Percentiles rank a stretch among this genome's conserved stretches.
phyloP scores from a whole-genome alignment of 139 green algal species.

The Chlorella sp. region DNA sequence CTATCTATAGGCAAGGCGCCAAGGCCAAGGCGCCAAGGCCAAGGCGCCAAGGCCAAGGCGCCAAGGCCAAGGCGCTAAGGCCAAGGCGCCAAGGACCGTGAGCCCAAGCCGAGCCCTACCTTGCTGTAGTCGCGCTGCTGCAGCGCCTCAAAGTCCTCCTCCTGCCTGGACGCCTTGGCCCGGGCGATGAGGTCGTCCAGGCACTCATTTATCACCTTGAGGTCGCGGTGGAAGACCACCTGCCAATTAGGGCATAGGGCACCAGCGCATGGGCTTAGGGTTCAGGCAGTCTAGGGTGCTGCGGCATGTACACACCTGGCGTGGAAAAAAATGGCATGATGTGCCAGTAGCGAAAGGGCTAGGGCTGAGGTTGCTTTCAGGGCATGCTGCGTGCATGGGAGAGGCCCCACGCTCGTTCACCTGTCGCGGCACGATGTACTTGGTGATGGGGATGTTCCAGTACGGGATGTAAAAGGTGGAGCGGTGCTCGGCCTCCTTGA shows the following conservation, averaged over 20 bases:
- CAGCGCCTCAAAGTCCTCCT: constrained; percentile 75
- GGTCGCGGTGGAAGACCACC: constrained; percentile 69
- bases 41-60: too few species aligned
- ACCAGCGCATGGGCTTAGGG: too few species aligned
- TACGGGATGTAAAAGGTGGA: constrained; percentile 99
- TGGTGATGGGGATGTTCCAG: constrained; percentile 79
- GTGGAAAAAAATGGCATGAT: not conserved
- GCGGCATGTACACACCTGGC: too few species aligned
- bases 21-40: too few species aligned
- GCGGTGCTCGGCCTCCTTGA: constrained; percentile 97
- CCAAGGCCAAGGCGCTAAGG: too few species aligned
- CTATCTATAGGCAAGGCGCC: too few species aligned
- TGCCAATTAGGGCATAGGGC: too few species aligned
- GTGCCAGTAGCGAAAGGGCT: not conserved
- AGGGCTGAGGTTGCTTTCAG: not conserved
- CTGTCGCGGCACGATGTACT: constrained; percentile 51
- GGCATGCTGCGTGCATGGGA: not conserved
- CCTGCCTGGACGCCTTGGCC: constrained; percentile 44
- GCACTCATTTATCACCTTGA: constrained; percentile 83
- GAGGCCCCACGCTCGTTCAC: not conserved
- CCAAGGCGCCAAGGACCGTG: too few species aligned
- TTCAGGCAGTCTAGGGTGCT: too few species aligned
- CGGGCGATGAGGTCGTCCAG: constrained; percentile 83
- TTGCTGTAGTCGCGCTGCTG: constrained; percentile 80
- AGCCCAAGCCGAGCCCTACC: too few species aligned